Percentiles rank a stretch among this genome's conserved stretches.
These are phyloP conservation scores for Yamadazyma sp. DNA, from an alignment of 805 yeast genomes.

Conservation along the genomic window DNA sequence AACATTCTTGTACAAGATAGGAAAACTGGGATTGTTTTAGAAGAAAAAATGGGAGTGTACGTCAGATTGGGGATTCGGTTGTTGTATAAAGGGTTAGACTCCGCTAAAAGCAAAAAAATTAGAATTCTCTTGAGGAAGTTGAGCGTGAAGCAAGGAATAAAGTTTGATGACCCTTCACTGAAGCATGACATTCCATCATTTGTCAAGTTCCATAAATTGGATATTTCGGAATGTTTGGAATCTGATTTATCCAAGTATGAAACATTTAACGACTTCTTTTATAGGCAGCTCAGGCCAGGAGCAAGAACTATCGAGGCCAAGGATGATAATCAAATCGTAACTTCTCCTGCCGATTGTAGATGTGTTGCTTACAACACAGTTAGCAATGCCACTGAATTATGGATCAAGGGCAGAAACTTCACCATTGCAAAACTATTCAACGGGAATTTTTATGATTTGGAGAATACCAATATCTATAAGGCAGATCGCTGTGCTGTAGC, in stretches of 20 bases:
- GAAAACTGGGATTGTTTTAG: conserved; percentile 81
- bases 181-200: conserved; percentile 69
- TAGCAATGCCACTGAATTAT: conserved; percentile 62
- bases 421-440: conserved; percentile 61
- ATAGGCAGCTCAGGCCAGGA: conserved; percentile 68
- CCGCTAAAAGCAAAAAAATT: conserved; percentile 58
- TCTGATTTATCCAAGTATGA: conserved; percentile 49
- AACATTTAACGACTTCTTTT: conserved; percentile 89
- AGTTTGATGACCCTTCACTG: conserved; percentile 74
- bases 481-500: conserved; percentile 58
- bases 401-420: conserved; percentile 89
- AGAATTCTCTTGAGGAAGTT: conserved; percentile 60
- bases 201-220: conserved; percentile 78
- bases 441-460: conserved; percentile 44
- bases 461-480: conserved; percentile 32
- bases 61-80: conserved; percentile 86
- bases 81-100: conserved; percentile 71
- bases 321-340: conserved; percentile 48
- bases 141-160: conserved; percentile 78
- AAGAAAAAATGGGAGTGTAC: conserved; percentile 88
- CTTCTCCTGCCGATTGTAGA: conserved; percentile 88
- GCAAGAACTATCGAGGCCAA: conserved; percentile 70
- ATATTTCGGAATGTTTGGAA: conserved; percentile 64
- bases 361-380: conserved; percentile 67
- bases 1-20: conserved; percentile 94